Evolutionary conservation across 805 yeast species (phyloP).

Genomic region (Teunomyces cretensis): DNA sequence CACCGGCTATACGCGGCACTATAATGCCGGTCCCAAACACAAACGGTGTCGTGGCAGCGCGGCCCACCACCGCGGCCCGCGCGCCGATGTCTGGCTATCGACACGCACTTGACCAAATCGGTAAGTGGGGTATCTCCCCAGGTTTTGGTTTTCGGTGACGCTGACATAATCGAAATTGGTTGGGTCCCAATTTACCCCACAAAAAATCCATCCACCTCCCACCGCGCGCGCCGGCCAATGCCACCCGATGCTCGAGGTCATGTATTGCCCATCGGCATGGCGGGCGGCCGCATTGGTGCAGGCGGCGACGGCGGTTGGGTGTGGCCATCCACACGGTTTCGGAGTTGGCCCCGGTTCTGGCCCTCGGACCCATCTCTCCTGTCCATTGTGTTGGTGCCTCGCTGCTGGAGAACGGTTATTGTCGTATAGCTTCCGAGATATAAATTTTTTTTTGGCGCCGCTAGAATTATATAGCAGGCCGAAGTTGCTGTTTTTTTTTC

Average conservation of each 20-base stretch:
- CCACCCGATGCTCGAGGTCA: neutral
- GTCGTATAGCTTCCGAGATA: too few relatives aligned
- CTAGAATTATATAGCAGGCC: neutral
- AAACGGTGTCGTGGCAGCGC: too few relatives aligned
- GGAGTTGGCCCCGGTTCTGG: neutral
- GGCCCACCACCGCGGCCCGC: too few relatives aligned
- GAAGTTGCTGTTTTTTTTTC: neutral
- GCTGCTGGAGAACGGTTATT: too few relatives aligned
- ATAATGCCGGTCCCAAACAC: too few relatives aligned
- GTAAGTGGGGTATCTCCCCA: neutral
- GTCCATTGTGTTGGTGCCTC: neutral
- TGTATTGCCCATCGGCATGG: neutral
- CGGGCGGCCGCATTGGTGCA: neutral
- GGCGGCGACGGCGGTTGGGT: too few relatives aligned
- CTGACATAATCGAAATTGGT: neutral
- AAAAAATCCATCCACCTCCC: slow-evolving; percentile 4
- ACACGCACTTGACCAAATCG: neutral
- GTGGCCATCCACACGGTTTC: too few relatives aligned
- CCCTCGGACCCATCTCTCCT: neutral
- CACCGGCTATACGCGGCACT: too few relatives aligned
- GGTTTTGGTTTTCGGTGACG: neutral
- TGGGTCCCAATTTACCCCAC: slow-evolving; percentile 4
- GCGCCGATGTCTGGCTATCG: too few relatives aligned
- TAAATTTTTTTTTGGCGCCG: neutral
- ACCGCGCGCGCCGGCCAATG: neutral